A percentile compares a stretch with the other conserved stretches of the same genome.
Evolutionary conservation across 2,329 filamentous ascomycete genomes (phyloP).

Genomic region (Colletotrichum somersetense): DNA sequence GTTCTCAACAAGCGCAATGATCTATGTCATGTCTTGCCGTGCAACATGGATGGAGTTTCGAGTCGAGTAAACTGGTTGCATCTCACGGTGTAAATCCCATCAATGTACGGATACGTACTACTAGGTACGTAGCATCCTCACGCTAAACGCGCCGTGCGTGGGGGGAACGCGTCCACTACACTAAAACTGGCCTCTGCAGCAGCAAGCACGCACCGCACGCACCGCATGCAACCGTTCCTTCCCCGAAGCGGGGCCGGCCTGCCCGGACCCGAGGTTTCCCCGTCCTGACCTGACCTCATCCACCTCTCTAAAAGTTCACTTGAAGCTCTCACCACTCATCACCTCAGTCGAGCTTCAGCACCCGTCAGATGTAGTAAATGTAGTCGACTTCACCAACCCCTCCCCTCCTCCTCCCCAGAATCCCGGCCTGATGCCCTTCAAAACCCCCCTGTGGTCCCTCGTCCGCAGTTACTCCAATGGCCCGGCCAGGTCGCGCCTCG

Average conservation of each 20-base stretch:
- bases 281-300: conserved; percentile 39
- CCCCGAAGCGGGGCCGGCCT: not conserved
- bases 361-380: conserved; percentile 38
- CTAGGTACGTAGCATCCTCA: too few species aligned
- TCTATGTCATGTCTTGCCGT: not conserved
- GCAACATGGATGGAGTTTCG: not conserved
- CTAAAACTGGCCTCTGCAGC: not conserved
- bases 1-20: not conserved
- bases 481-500: conserved; percentile 53
- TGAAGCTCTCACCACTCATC: not conserved
- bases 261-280: conserved; percentile 34
- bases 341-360: too few species aligned
- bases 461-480: conserved; percentile 55
- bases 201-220: not conserved
- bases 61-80: not conserved
- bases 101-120: not conserved
- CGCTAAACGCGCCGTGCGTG: not conserved
- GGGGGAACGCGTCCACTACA: conserved; percentile 28
- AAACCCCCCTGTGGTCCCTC: conserved; percentile 25
- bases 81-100: not conserved
- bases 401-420: not conserved
- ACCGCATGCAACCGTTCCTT: too few species aligned
- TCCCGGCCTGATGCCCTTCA: conserved; percentile 25
- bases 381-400: conserved; percentile 5
- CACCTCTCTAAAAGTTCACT: conserved; percentile 34